Percentiles rank a stretch among this genome's conserved stretches.
Conservation (phyloP, 2,329 filamentous ascomycete genomes). For the Madurella fahalii region DNA sequence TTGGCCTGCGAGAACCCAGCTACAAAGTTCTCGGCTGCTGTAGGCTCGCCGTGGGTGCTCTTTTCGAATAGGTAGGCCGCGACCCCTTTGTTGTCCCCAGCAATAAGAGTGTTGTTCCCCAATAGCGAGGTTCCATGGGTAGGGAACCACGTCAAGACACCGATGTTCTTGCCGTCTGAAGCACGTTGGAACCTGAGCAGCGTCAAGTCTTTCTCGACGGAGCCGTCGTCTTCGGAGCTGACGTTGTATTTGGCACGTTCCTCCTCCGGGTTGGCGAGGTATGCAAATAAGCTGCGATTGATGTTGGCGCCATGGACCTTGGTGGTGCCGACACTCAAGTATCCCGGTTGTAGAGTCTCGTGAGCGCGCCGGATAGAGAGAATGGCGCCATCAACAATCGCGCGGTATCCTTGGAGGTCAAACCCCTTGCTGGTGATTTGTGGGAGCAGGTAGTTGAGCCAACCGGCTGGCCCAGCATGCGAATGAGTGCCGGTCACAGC, state of each 20-base stretch:
- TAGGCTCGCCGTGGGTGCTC: slow-evolving; percentile 50
- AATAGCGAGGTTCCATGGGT: slow-evolving; percentile 89
- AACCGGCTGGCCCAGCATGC: slow-evolving; percentile 85
- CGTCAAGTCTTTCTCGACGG: slow-evolving; percentile 69
- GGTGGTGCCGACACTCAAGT: slow-evolving; percentile 65
- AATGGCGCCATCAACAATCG: slow-evolving; percentile 81
- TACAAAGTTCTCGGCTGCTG: slow-evolving; percentile 66
- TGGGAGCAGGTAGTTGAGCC: slow-evolving; percentile 90
- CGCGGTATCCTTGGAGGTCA: slow-evolving; percentile 78
- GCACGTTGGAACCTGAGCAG: slow-evolving; percentile 72
- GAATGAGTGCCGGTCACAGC: slow-evolving; percentile 92
- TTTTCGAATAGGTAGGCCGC: slow-evolving; percentile 82
- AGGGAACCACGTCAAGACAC: slow-evolving; percentile 84
- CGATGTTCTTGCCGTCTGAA: slow-evolving; percentile 71
- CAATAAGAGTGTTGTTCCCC: slow-evolving; percentile 84
- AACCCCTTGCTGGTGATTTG: slow-evolving; percentile 89
- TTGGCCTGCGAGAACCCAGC: slow-evolving; percentile 91
- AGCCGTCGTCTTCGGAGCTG: slow-evolving; percentile 49
- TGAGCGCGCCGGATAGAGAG: slow-evolving; percentile 81
- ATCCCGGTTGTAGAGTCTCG: slow-evolving; percentile 59
- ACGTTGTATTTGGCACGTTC: slow-evolving; percentile 67
- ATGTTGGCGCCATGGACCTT: slow-evolving; percentile 74
- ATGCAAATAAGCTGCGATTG: slow-evolving; percentile 84
- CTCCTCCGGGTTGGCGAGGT: slow-evolving; percentile 74
- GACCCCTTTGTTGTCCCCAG: slow-evolving; percentile 96